Conservation (phyloP, 257 asterid species). For the Nicotiana obtusifolia region DNA sequence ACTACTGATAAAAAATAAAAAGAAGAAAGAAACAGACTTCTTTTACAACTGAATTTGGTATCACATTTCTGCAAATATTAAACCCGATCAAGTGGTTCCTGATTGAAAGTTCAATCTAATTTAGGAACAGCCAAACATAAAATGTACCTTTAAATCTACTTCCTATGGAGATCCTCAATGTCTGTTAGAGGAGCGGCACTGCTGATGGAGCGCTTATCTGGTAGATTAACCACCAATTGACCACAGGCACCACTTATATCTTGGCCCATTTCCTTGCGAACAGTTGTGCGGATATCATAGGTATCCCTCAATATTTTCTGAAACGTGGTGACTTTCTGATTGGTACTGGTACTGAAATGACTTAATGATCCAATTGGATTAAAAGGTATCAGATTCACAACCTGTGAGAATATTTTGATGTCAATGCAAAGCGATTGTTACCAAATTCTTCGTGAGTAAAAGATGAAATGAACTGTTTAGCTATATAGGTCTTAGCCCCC, state of each 20-base stretch:
- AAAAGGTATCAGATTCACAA: slow-evolving; percentile 89
- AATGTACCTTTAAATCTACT: neutral
- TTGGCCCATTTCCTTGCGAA: slow-evolving; percentile 97
- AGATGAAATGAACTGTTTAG: neutral
- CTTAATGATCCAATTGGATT: slow-evolving; percentile 89
- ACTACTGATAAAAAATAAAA: neutral
- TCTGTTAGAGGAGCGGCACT: slow-evolving; percentile 50
- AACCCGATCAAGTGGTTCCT: neutral
- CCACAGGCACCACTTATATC: slow-evolving; percentile 99
- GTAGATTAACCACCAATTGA: slow-evolving; percentile 62
- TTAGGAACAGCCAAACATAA: neutral
- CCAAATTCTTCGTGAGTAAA: neutral
- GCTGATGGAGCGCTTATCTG: slow-evolving; percentile 31
- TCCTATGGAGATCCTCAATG: slow-evolving; percentile 68
- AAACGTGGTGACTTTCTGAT: slow-evolving; percentile 55
- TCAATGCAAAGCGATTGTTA: neutral
- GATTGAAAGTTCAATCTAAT: neutral
- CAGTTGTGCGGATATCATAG: slow-evolving; percentile 75
- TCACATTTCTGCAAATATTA: neutral
- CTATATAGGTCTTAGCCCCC: neutral
- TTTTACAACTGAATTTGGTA: neutral
- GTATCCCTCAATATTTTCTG: slow-evolving; percentile 75
- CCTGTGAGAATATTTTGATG: slow-evolving; percentile 38
- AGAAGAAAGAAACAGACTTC: neutral
- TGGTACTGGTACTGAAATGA: slow-evolving; percentile 48